Evolutionary conservation across 1,284 basidiomycete genomes (phyloP).

Genomic region (Rhodotorula mucilaginosa): DNA sequence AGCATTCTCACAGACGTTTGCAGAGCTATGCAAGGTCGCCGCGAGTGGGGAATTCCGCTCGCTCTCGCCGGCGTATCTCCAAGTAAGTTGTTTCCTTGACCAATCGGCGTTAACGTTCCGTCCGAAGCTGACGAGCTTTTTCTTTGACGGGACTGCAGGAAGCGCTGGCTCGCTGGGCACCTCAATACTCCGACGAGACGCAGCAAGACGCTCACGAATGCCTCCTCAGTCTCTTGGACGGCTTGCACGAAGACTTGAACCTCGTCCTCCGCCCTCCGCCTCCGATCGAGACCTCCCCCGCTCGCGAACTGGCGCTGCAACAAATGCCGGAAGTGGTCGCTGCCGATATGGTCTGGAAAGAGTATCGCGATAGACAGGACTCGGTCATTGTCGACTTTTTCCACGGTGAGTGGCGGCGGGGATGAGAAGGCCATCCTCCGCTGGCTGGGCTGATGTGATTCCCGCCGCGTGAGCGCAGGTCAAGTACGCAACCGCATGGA

Average conservation of each 20-base stretch:
- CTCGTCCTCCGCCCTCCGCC: conserved; percentile 73
- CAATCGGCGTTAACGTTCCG: rapidly evolving
- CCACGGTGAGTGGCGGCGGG: conserved; percentile 60
- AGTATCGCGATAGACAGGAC: conserved; percentile 85
- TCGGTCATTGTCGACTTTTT: conserved; percentile 94
- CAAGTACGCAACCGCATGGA: conserved; percentile 88
- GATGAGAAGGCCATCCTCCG: neutral
- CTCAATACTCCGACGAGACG: conserved; percentile 80
- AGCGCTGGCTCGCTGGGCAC: conserved; percentile 73
- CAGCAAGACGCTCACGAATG: conserved; percentile 99
- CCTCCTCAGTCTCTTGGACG: conserved; percentile 86
- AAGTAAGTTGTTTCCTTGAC: conserved; percentile 2
- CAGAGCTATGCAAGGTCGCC: neutral
- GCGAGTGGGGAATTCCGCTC: neutral
- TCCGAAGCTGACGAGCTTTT: neutral
- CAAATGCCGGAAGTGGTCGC: conserved; percentile 79
- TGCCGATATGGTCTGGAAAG: conserved; percentile 84
- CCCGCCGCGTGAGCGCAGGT: neutral
- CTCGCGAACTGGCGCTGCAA: conserved; percentile 78
- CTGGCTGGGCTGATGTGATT: neutral
- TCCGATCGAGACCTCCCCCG: conserved; percentile 56
- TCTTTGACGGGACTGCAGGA: conserved; percentile 50
- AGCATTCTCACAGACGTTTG: conserved; percentile 56
- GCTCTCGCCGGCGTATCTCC: conserved; percentile 1
- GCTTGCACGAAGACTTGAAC: conserved; percentile 93